Conservation (phyloP, 768 basidiomycete species). For the Sporobolomyces pararoseus region DNA sequence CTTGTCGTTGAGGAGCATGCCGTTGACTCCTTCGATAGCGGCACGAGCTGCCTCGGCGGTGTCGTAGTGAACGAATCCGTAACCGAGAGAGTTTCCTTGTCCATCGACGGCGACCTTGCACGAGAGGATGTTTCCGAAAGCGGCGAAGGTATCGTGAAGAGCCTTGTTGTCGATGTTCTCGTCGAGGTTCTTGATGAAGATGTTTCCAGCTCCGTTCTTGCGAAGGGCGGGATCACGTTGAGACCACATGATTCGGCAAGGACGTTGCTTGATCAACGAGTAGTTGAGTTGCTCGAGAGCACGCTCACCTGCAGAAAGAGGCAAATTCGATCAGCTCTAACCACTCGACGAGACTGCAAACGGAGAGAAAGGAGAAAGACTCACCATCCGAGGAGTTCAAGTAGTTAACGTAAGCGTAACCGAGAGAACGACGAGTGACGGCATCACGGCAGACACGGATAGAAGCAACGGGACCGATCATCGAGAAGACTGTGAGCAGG, state of each 20-base stretch:
- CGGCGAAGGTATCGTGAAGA: slow-evolving; percentile 98
- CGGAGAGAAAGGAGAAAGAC: slow-evolving; percentile 44
- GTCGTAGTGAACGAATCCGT: slow-evolving; percentile 99
- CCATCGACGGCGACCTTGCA: slow-evolving; percentile 99
- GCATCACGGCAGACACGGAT: slow-evolving; percentile 99
- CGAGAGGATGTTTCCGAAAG: slow-evolving; percentile 95
- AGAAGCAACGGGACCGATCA: slow-evolving; percentile 98
- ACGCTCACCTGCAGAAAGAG: slow-evolving; percentile 68
- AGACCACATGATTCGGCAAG: slow-evolving; percentile 99
- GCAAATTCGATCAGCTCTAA: background rate
- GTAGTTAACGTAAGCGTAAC: slow-evolving; percentile 99
- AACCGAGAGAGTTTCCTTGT: slow-evolving; percentile 90
- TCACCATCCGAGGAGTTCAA: slow-evolving; percentile 87
- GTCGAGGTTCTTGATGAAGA: slow-evolving; percentile 99
- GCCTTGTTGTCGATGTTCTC: slow-evolving; percentile 67
- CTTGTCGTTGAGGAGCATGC: slow-evolving; percentile 99
- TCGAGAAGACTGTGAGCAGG: slow-evolving; percentile 68
- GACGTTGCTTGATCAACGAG: slow-evolving; percentile 94
- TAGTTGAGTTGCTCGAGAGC: slow-evolving; percentile 99
- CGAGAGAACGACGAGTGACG: slow-evolving; percentile 97
- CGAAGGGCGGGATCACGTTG: slow-evolving; percentile 98
- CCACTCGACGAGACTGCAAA: background rate
- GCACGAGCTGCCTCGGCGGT: slow-evolving; percentile 91
- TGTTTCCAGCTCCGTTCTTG: slow-evolving; percentile 99
- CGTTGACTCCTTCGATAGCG: slow-evolving; percentile 97